These are phyloP conservation scores for Neofusicoccum umdonicola DNA, from an alignment of 2,329 filamentous ascomycete genomes.

Conservation along the genomic window DNA sequence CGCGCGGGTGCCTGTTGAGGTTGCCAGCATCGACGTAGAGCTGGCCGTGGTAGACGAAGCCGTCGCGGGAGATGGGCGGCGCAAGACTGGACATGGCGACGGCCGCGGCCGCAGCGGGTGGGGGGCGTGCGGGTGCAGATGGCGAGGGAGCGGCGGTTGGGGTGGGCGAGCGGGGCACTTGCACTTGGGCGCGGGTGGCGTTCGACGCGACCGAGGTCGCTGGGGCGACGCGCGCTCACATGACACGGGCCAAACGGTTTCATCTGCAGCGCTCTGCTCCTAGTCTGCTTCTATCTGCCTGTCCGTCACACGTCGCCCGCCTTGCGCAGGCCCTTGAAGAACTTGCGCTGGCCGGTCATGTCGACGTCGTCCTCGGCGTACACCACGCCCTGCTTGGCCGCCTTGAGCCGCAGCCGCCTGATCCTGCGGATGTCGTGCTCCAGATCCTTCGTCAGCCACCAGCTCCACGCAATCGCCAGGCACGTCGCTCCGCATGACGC, in stretches of 20 bases:
- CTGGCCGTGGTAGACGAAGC: constrained; percentile 30
- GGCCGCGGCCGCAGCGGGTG: not conserved
- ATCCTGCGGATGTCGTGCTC: constrained; percentile 39
- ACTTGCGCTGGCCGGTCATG: not conserved
- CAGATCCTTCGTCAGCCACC: constrained; percentile 43
- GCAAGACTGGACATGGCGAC: constrained; percentile 28
- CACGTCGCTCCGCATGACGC: constrained; percentile 28
- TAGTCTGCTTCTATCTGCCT: not conserved
- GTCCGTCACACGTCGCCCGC: not conserved
- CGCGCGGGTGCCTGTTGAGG: constrained; percentile 31
- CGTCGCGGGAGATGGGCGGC: constrained; percentile 26
- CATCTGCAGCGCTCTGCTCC: too few species aligned
- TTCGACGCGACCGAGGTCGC: too few species aligned
- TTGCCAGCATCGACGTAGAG: constrained; percentile 33
- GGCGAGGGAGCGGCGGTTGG: not conserved
- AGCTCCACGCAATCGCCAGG: constrained; percentile 40
- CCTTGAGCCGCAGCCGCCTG: constrained; percentile 22
- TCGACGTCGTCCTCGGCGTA: constrained; percentile 16
- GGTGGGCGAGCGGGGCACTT: too few species aligned
- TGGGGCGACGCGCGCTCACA: not conserved
- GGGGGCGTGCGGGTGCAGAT: not conserved
- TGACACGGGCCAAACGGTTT: not conserved
- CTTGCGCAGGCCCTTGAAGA: not conserved
- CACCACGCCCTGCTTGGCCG: constrained; percentile 22
- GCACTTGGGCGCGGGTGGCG: too few species aligned